A percentile compares a stretch with the other conserved stretches of the same genome.
Conservation (phyloP, 1,284 basidiomycete genomes). For the Trichosporon asahii region DNA sequence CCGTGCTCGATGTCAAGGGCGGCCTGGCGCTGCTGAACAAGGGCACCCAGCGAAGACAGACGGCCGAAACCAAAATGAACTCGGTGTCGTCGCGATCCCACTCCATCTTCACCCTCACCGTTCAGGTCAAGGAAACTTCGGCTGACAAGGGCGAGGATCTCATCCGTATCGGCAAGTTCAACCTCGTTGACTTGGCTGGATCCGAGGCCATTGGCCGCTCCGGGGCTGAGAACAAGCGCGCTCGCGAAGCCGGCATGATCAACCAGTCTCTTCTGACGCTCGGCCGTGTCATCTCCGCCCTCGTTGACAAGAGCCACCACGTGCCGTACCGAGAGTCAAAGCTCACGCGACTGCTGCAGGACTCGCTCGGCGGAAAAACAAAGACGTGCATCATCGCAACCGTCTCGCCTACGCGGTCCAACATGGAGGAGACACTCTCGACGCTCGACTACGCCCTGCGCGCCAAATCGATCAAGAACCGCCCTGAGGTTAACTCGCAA, state of each 20-base stretch:
- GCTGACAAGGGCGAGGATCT: conserved; percentile 65
- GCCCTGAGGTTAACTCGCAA: conserved; percentile 91
- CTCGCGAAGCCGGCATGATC: conserved; percentile 97
- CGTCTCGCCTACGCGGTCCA: conserved; percentile 82
- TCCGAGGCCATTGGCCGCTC: conserved; percentile 96
- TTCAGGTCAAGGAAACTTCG: conserved; percentile 83
- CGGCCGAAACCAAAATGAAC: conserved; percentile 96
- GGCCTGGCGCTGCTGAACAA: conserved; percentile 81
- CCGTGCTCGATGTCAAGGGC: conserved; percentile 77
- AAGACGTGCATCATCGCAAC: conserved; percentile 99
- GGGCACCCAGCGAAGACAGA: conserved; percentile 86
- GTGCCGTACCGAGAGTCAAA: conserved; percentile 89
- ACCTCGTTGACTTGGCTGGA: conserved; percentile 94
- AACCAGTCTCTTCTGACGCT: conserved; percentile 96
- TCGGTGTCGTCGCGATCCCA: conserved; percentile 93
- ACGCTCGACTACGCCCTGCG: conserved; percentile 96
- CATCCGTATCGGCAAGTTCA: conserved; percentile 89
- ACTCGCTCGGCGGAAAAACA: conserved; percentile 95
- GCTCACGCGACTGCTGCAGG: conserved; percentile 93
- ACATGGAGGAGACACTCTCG: conserved; percentile 95
- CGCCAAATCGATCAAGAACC: conserved; percentile 93
- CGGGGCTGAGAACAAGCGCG: conserved; percentile 91
- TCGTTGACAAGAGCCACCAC: conserved; percentile 87
- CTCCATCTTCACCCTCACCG: conserved; percentile 94
- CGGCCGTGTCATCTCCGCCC: conserved; percentile 92